phyloP scores from a whole-genome alignment of 176 grass and related monocot genomes.

The Juncus inflexus region DNA sequence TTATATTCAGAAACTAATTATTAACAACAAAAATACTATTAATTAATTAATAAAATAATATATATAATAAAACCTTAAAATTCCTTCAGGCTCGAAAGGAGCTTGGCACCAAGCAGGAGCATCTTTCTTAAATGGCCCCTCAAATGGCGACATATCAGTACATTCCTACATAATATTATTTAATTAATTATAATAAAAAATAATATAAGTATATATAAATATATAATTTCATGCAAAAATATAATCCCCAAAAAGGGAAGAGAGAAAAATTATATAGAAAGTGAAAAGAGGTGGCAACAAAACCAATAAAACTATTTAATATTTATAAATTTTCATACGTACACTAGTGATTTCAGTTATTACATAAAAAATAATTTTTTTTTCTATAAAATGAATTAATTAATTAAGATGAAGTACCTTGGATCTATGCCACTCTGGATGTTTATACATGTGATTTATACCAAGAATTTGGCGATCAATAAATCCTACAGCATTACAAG shows the following conservation, averaged over 20 bases:
- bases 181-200: too few relatives aligned
- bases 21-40: too few relatives aligned
- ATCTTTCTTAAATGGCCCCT: slow-evolving; percentile 56
- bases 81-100: slow-evolving; percentile 90
- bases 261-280: too few relatives aligned
- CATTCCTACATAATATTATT: slow-evolving; percentile 45
- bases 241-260: too few relatives aligned
- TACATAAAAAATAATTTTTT: not conserved
- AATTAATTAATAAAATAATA: not conserved
- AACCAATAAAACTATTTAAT: not conserved
- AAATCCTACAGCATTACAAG: slow-evolving; percentile 90
- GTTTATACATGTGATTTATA: slow-evolving; percentile 85
- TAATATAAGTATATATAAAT: too few relatives aligned
- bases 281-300: too few relatives aligned
- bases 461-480: slow-evolving; percentile 71
- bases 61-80: slow-evolving; percentile 49
- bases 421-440: slow-evolving; percentile 80
- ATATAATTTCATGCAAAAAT: too few relatives aligned
- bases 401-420: slow-evolving; percentile 35
- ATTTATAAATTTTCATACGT: slow-evolving; percentile 14
- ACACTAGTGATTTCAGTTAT: not conserved
- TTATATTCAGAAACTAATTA: too few relatives aligned
- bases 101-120: slow-evolving; percentile 79
- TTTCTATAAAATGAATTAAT: not conserved
- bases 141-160: slow-evolving; percentile 70